These are phyloP conservation scores for grape (Vitis vinifera) DNA, from an alignment of 164 flowering plant species.

Conservation along the genomic window DNA sequence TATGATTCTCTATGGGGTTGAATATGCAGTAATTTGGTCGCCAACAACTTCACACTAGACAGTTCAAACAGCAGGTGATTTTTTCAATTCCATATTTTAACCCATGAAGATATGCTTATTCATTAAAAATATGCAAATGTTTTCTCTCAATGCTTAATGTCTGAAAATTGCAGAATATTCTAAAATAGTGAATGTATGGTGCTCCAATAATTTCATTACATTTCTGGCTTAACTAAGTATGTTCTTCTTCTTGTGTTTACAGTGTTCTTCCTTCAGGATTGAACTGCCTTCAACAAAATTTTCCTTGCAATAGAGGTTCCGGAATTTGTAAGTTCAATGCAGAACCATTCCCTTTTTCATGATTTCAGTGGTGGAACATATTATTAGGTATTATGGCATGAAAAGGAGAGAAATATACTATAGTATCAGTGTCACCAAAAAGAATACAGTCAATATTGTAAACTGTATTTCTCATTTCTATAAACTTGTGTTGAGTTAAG, in stretches of 20 bases:
- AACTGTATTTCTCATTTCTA: too few relatives aligned
- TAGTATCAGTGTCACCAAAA: too few relatives aligned
- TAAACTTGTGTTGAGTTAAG: too few relatives aligned
- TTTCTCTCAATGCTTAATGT: too few relatives aligned
- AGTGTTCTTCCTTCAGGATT: constrained; percentile 56
- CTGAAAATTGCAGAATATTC: too few relatives aligned
- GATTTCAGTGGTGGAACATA: background rate
- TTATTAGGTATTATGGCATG: too few relatives aligned
- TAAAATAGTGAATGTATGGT: too few relatives aligned
- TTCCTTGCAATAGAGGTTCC: constrained; percentile 58
- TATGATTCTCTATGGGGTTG: background rate
- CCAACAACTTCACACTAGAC: constrained; percentile 59
- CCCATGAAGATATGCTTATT: background rate
- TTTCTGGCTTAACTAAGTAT: too few relatives aligned
- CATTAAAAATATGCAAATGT: background rate
- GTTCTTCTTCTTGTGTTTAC: constrained; percentile 11
- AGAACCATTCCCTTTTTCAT: background rate
- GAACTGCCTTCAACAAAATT: constrained; percentile 65
- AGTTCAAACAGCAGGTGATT: constrained; percentile 53
- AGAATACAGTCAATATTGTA: too few relatives aligned
- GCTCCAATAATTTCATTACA: too few relatives aligned
- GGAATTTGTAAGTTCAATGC: constrained; percentile 50
- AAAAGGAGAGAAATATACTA: too few relatives aligned
- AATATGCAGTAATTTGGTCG: constrained; percentile 63
- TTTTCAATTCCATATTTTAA: background rate